Base-by-base conservation (phyloP, 192 early-diverging fungal genomes). In the Geranomyces variabilis region DNA sequence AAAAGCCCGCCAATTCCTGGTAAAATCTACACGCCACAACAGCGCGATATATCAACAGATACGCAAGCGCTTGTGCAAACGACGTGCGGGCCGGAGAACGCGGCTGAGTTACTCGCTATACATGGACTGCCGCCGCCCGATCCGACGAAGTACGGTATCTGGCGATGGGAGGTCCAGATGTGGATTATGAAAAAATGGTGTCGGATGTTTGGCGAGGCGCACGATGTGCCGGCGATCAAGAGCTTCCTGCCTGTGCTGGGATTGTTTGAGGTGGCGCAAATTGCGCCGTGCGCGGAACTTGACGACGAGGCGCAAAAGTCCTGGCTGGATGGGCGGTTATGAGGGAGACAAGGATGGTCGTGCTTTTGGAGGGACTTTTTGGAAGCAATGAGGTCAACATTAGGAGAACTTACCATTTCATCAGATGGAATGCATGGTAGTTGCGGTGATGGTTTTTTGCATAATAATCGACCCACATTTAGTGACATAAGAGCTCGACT, bases 101-200 rank as follows among this genome's bases (percentile, higher is more conserved):
- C 79, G n/a, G 82, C 77, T 0, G 80, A 77, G 0, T 77, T 78
- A 1, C 78, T 76, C 49, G 71, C 77, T 59, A 67, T 70, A 34
- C 79, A 73, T 51, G 62, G 36, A 5, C 29, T 26, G 59, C 15
- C 59, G 59, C 58, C 58, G 26, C 4, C 5, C 28, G 58, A 60
- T 17, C 30, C 58, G 58, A 60, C 58, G 58, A 7, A 9, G 12
- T 60, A 60, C 17, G 28, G 58, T 5, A 31, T 60, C 14, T 60
- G 58, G 58, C 31, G 19, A 26, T 60, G 58, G 58, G 58, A 60
- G 58, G 30, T 60, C 4, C 58, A 60, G 58, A 33, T 60, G 58
- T 19, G 15, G 22, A 29, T 60, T 17, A 60, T 60, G 15, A 60
- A 33, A 33, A 19, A 29, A 7, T 64, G 63, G 63, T 70, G 68